phyloP scores from a whole-genome alignment of 352 stramenopile genomes.

The Phytophthora podocarpi region DNA sequence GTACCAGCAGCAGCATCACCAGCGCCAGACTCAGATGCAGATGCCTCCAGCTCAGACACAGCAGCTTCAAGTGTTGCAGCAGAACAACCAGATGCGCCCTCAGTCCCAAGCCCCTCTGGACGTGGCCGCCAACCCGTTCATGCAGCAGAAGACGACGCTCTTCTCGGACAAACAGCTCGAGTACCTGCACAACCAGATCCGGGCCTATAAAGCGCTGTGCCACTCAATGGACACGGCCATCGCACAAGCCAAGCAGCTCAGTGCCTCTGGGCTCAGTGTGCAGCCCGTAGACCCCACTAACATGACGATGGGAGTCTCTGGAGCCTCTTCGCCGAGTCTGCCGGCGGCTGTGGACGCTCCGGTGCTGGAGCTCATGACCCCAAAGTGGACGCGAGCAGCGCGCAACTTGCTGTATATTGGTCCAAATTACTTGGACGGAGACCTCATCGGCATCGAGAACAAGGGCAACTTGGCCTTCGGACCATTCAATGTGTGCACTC shows the following conservation, averaged over 20 bases:
- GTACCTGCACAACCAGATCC: constrained; percentile 87
- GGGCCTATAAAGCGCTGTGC: constrained; percentile 81
- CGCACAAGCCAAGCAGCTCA: constrained; percentile 31
- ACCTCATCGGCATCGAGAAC: constrained; percentile 61
- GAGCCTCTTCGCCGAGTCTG: neutral
- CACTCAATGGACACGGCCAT: constrained; percentile 83
- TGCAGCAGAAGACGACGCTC: constrained; percentile 66
- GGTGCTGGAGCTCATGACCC: constrained; percentile 46
- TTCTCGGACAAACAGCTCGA: constrained; percentile 89
- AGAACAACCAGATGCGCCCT: constrained; percentile 29
- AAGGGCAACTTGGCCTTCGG: constrained; percentile 65
- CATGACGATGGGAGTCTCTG: neutral
- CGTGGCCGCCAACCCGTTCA: constrained; percentile 61
- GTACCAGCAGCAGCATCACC: constrained; percentile 66
- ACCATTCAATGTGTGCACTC: constrained; percentile 58
- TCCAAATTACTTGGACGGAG: constrained; percentile 68
- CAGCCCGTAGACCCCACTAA: neutral
- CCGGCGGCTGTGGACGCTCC: constrained; percentile 5
- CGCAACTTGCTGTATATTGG: constrained; percentile 64
- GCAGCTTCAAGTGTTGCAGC: no score
- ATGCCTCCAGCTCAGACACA: constrained; percentile 2
- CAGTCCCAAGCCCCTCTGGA: constrained; percentile 35
- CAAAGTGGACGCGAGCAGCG: constrained; percentile 65
- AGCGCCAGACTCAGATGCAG: constrained; percentile 24
- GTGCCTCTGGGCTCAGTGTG: neutral